These are phyloP conservation scores for Hericium alpestre DNA, from an alignment of 768 basidiomycete genomes.

Conservation along the genomic window DNA sequence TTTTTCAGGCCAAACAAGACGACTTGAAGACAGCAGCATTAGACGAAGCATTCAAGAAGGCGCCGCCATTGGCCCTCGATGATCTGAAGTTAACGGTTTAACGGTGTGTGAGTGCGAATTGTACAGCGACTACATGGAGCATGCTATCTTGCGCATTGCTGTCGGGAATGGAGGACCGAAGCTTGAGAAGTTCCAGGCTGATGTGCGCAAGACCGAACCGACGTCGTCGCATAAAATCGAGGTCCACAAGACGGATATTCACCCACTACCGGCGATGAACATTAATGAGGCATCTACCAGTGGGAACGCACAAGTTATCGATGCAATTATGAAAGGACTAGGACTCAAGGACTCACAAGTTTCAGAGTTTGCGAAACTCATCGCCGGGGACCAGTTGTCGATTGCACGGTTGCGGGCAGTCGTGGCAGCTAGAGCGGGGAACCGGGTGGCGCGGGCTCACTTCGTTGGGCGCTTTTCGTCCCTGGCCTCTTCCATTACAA, in stretches of 20 bases:
- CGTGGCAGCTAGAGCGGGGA: constrained; percentile 21
- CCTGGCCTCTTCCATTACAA: constrained; percentile 30
- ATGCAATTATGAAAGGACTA: constrained; percentile 20
- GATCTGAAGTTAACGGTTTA: constrained; percentile 25
- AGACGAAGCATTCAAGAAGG: constrained; percentile 13
- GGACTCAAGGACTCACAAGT: constrained; percentile 4
- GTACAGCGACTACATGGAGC: constrained; percentile 4
- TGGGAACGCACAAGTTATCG: constrained; percentile 25
- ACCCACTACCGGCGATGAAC: constrained; percentile 23
- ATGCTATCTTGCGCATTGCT: constrained; percentile 23
- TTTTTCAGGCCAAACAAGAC: constrained; percentile 17
- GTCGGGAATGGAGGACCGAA: constrained; percentile 20
- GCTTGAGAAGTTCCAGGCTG: constrained; percentile 17
- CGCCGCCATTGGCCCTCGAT: constrained; percentile 14
- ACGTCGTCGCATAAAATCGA: constrained; percentile 17
- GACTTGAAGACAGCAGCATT: constrained; percentile 19
- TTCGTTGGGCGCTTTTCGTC: constrained; percentile 17
- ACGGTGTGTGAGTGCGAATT: constrained; percentile 1
- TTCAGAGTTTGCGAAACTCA: constrained; percentile 3
- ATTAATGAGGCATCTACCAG: constrained; percentile 28
- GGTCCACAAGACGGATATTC: constrained; percentile 19
- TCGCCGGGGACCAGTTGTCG: constrained; percentile 28
- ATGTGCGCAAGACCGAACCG: constrained; percentile 14
- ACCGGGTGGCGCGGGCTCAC: constrained; percentile 17
- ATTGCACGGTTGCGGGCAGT: constrained; percentile 24